phyloP scores from a whole-genome alignment of 1,284 basidiomycete genomes.

The Heterobasidion annosum region DNA sequence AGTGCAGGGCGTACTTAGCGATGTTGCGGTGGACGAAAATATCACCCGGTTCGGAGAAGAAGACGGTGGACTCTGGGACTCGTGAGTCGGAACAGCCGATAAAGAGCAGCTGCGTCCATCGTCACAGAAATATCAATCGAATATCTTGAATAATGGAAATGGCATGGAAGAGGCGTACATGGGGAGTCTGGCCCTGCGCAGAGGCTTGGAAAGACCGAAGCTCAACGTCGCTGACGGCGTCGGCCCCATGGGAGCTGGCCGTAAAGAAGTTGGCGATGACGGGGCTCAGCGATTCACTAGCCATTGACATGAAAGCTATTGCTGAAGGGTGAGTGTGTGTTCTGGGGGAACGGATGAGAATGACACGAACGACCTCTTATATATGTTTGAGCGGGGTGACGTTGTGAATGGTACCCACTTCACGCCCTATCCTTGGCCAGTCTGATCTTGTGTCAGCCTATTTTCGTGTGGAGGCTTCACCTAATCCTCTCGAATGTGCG shows the following conservation, averaged over 20 bases:
- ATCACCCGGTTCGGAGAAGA: conserved; percentile 31
- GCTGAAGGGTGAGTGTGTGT: not conserved
- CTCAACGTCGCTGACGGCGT: conserved; percentile 40
- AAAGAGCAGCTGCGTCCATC: conserved; percentile 35
- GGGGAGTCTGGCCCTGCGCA: conserved; percentile 64
- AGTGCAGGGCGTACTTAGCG: conserved; percentile 28
- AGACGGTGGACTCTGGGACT: conserved; percentile 31
- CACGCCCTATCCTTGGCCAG: not conserved
- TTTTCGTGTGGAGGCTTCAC: no score
- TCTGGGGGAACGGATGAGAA: not conserved
- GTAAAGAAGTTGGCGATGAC: conserved; percentile 37
- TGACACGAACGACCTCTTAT: not conserved
- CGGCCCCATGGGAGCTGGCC: conserved; percentile 55
- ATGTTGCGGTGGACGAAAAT: conserved; percentile 45
- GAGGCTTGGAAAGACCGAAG: conserved; percentile 54
- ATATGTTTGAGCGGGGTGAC: no score
- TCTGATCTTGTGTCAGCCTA: no score
- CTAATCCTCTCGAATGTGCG: not conserved
- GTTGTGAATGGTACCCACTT: not conserved
- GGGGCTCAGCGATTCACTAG: conserved; percentile 13
- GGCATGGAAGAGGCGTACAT: conserved; percentile 29
- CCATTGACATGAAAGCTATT: not conserved
- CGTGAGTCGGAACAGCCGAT: conserved; percentile 45
- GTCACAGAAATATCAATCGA: not conserved
- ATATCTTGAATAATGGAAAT: not conserved